These are phyloP conservation scores for Pseudogymnoascus verrucosus DNA, from an alignment of 2,329 filamentous ascomycete species.

Conservation along the genomic window DNA sequence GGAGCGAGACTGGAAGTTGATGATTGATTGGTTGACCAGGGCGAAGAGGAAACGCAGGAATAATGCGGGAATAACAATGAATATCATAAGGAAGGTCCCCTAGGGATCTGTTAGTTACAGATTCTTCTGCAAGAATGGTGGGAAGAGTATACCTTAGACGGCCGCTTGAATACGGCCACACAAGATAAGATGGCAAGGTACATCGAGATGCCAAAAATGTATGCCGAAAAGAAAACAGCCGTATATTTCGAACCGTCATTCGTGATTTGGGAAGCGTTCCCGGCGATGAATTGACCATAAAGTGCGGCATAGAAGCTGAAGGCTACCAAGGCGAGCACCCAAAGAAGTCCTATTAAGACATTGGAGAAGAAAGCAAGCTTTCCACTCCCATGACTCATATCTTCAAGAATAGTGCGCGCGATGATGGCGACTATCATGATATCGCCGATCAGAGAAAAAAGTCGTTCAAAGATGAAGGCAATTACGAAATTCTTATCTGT, in stretches of 20 bases:
- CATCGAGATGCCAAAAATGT: conserved; percentile 17
- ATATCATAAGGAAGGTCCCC: background rate
- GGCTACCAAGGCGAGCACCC: conserved; percentile 17
- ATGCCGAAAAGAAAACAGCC: conserved; percentile 1
- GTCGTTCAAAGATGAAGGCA: background rate
- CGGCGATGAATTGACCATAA: background rate
- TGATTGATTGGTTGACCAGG: background rate
- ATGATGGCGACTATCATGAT: conserved; percentile 3
- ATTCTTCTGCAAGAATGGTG: background rate
- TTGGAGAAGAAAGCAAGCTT: background rate
- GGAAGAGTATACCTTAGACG: background rate
- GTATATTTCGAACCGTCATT: background rate
- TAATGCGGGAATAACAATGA: background rate
- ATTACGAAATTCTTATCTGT: background rate
- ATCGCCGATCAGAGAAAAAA: background rate
- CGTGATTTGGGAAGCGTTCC: background rate
- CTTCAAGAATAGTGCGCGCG: background rate
- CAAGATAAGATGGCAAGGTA: conserved; percentile 10
- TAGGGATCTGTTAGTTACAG: background rate
- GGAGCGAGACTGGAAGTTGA: background rate
- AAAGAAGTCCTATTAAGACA: background rate
- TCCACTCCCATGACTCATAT: background rate
- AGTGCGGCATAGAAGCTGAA: background rate
- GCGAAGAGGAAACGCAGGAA: background rate
- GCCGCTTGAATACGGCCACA: background rate